Base-by-base conservation (phyloP, 352 stramenopile species). In the Phytophthora rubi region DNA sequence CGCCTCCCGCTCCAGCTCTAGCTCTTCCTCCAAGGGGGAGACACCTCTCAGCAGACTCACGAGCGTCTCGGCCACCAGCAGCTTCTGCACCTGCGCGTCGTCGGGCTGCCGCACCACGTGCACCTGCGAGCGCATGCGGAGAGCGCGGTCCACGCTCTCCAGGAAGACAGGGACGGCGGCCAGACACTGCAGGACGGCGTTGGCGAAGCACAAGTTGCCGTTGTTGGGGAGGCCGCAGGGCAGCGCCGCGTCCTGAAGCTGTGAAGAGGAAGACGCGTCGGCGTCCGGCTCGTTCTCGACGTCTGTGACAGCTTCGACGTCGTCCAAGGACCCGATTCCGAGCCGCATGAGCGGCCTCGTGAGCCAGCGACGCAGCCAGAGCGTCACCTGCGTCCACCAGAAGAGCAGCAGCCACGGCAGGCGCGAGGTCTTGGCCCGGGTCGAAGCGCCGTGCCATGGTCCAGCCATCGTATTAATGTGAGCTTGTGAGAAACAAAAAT, bases 161-260 rank as follows among this genome's bases (percentile, higher is more conserved):
- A 74, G 48, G 49, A 93, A 89, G n/a, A 54, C 76, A 8, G 85
- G 81, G 2, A 86, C 48, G 33, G 68, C 68, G 0, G 68, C 70
- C 5, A 94, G 70, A 63, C 85, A 94, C 59, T 93, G 85, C 18
- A 93, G 42, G 13, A 92, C 81, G n/a, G 86, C 81, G 60, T 90
- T 93, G 32, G 89, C 73, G 70, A 94, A 94, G 75, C 86, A 94
- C 54, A 81, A 81, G 49, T 94, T 93, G 62, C 84, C 83, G 59
- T 67, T 79, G 67, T 94, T 94, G n/a, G 70, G 55, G 1, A 94
- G 75, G 8, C 84, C 84, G 1, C 64, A 60, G 47, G 77, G 75
- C 16, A 75, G 13, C 51, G 59, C n/a, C 2, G 28, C 10, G 12
- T 71, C 53, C n/a, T 55, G 48, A 12, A 57, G 53, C 44, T 61